Conservation (phyloP, 2,329 filamentous ascomycete genomes). For the Hyphodiscus sp. region DNA sequence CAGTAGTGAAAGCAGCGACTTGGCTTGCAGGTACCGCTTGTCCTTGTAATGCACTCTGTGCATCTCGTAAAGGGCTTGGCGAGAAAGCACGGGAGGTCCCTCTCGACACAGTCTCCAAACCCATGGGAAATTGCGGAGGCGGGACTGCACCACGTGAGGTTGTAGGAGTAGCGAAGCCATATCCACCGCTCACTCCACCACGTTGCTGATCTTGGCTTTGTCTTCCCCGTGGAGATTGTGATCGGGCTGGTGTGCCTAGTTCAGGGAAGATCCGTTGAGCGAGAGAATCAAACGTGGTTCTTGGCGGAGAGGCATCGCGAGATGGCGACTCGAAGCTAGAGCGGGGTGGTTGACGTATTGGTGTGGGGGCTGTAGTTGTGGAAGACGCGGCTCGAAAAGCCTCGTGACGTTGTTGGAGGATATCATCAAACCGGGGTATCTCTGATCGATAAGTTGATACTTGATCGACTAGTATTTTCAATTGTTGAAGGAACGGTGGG, state of each 20-base stretch:
- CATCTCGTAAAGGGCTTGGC: slow-evolving; percentile 18
- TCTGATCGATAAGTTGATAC: slow-evolving; percentile 54
- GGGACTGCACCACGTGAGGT: slow-evolving; percentile 14
- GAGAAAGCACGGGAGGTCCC: slow-evolving; percentile 24
- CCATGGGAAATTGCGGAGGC: slow-evolving; percentile 22
- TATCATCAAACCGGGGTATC: slow-evolving; percentile 66
- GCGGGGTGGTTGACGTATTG: slow-evolving; percentile 30
- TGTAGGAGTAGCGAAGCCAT: slow-evolving; percentile 22
- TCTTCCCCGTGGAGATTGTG: slow-evolving; percentile 27
- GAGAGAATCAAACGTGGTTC: slow-evolving; percentile 47
- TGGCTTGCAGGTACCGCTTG: slow-evolving; percentile 36
- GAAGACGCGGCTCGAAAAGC: slow-evolving; percentile 54
- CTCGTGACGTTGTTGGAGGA: slow-evolving; percentile 59
- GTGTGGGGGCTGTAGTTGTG: slow-evolving; percentile 26
- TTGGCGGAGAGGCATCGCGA: slow-evolving; percentile 35
- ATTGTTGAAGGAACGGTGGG: slow-evolving; percentile 48
- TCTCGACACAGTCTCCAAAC: slow-evolving; percentile 16
- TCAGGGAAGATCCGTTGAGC: slow-evolving; percentile 58
- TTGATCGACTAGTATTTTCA: slow-evolving; percentile 57
- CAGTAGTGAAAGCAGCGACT: slow-evolving; percentile 53
- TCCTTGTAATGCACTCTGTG: slow-evolving; percentile 1
- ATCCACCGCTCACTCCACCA: slow-evolving; percentile 16
- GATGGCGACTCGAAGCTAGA: slow-evolving; percentile 44
- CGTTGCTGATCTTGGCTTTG: slow-evolving; percentile 21
- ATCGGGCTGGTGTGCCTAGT: slow-evolving; percentile 26